A percentile compares a stretch with the other conserved stretches of the same genome.
phyloP scores from a whole-genome alignment of 139 green algal species.

The Chlorella sp. region DNA sequence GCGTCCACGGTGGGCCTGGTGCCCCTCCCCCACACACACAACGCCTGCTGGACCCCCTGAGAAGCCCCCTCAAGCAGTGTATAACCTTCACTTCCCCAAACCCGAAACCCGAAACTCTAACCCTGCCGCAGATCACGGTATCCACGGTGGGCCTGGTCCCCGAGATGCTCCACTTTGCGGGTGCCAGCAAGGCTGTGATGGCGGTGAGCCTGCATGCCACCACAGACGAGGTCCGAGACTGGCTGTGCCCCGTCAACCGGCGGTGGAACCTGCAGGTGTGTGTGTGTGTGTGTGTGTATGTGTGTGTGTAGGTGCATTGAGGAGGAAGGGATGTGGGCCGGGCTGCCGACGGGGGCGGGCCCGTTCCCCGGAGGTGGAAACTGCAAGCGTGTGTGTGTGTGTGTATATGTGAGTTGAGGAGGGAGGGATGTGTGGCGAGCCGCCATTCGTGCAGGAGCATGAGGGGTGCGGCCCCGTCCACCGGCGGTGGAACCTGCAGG shows the following conservation, averaged over 20 bases:
- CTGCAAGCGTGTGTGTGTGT: too few species aligned
- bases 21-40: too few species aligned
- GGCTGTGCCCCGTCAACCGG: constrained; percentile 92
- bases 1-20: constrained; percentile 92
- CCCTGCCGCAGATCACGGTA: constrained; percentile 71
- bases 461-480: constrained; percentile 96
- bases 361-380: too few species aligned
- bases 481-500: constrained; percentile 52
- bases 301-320: background rate
- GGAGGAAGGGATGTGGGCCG: background rate
- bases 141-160: constrained; percentile 90
- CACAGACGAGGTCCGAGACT: constrained; percentile 84
- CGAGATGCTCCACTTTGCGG: constrained; percentile 74
- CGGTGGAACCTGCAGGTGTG: constrained; percentile 40
- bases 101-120: background rate
- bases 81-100: too few species aligned
- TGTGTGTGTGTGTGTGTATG: background rate
- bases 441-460: too few species aligned
- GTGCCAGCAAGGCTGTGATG: constrained; percentile 64
- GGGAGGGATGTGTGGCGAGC: too few species aligned
- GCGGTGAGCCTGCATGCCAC: constrained; percentile 93
- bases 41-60: too few species aligned
- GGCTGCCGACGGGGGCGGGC: too few species aligned
- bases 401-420: too few species aligned
- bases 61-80: too few species aligned